Conservation (phyloP, 768 basidiomycete genomes). For the Exidia glandulosa region DNA sequence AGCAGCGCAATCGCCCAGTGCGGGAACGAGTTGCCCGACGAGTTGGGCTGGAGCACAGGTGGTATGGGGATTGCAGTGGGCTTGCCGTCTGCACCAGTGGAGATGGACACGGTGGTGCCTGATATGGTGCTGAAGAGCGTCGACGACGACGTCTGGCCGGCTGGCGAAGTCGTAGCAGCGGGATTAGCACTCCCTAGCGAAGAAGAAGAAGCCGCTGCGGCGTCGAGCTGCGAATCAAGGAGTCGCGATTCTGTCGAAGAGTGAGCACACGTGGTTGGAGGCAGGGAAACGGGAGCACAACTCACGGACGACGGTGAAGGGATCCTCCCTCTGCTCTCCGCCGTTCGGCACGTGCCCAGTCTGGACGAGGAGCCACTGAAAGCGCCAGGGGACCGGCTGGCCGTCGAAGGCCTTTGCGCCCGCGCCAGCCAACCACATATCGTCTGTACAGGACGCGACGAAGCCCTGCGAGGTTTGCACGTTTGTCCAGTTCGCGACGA, state of each 20-base stretch:
- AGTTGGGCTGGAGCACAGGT: conserved; percentile 29
- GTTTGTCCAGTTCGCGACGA: conserved; percentile 35
- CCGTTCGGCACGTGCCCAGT: conserved; percentile 44
- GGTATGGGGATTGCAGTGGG: neutral
- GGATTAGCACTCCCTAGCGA: too few relatives aligned
- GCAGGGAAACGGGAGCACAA: conserved; percentile 14
- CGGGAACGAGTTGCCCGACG: conserved; percentile 37
- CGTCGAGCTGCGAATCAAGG: conserved; percentile 51
- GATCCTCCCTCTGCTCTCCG: conserved; percentile 52
- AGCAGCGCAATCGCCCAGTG: conserved; percentile 91
- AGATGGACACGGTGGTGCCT: conserved; percentile 6
- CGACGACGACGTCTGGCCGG: too few relatives aligned
- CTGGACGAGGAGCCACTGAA: conserved; percentile 68
- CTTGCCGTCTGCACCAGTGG: neutral
- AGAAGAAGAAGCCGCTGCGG: conserved; percentile 28
- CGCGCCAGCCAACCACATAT: conserved; percentile 57
- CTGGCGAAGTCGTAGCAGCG: too few relatives aligned
- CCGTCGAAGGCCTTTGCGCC: conserved; percentile 35
- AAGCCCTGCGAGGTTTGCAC: conserved; percentile 45
- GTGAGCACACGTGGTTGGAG: conserved; percentile 5
- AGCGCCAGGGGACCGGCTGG: conserved; percentile 50
- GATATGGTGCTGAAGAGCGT: conserved; percentile 29
- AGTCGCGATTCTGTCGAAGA: conserved; percentile 51
- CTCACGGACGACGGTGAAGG: conserved; percentile 73
- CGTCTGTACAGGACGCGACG: conserved; percentile 48